These are phyloP conservation scores for Allium sativum DNA, from an alignment of 106 monocot species.

Conservation along the genomic window DNA sequence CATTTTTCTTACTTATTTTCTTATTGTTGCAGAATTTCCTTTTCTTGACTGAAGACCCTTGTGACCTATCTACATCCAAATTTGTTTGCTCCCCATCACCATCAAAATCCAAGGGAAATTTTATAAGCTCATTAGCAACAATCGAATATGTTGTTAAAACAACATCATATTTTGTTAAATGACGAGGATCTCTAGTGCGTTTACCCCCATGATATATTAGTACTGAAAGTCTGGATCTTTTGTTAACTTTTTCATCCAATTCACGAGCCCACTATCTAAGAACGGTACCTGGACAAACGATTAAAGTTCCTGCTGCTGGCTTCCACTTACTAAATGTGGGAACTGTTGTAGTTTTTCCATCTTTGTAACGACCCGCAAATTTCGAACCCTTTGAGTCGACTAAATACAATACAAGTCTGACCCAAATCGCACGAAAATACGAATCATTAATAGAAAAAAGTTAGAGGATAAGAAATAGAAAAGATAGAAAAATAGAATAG, in stretches of 20 bases:
- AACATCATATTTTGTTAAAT: constrained; percentile 69
- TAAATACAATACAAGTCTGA: too few species aligned
- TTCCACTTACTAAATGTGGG: constrained; percentile 19
- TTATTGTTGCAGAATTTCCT: constrained; percentile 30
- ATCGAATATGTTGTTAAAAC: constrained; percentile 89
- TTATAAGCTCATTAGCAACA: constrained; percentile 85
- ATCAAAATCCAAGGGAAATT: constrained; percentile 30
- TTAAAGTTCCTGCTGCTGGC: constrained; percentile 78
- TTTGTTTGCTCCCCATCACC: constrained; percentile 56
- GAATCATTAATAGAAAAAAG: too few species aligned
- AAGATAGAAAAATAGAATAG: too few species aligned
- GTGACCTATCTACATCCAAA: constrained; percentile 33
- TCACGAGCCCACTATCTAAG: constrained; percentile 78
- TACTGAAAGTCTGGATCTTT: constrained; percentile 36
- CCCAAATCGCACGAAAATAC: too few species aligned
- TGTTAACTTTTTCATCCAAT: constrained; percentile 59
- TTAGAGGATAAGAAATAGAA: too few species aligned
- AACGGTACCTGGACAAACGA: constrained; percentile 88
- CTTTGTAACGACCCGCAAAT: too few species aligned
- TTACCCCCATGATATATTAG: constrained; percentile 82
- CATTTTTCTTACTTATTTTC: constrained; percentile 45
- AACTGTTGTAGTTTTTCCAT: constrained; percentile 6
- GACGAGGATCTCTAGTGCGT: constrained; percentile 49
- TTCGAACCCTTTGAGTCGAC: too few species aligned
- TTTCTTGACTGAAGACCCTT: constrained; percentile 54